A percentile compares a stretch with the other conserved stretches of the same genome.
Evolutionary conservation across 257 asterid species (phyloP).

Genomic region (Echites panduratus): DNA sequence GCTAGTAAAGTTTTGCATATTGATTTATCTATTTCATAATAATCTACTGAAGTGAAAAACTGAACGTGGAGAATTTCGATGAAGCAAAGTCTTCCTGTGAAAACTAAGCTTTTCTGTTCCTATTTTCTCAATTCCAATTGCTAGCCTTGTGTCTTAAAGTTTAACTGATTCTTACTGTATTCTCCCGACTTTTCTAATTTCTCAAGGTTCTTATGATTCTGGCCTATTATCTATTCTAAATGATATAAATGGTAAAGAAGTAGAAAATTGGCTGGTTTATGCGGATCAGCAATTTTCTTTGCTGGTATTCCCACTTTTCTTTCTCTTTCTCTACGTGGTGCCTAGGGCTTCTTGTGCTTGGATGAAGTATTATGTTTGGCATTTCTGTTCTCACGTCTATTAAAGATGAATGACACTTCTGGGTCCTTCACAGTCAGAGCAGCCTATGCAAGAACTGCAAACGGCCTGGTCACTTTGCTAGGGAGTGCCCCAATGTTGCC

Average conservation of each 20-base stretch:
- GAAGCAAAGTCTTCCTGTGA: not conserved
- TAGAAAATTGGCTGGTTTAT: not conserved
- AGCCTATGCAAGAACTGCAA: slow-evolving; percentile 91
- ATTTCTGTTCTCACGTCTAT: slow-evolving; percentile 6
- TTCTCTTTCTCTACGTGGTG: not conserved
- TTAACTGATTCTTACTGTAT: not conserved
- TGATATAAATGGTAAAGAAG: not conserved
- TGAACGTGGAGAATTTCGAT: not conserved
- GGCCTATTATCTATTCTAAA: not conserved
- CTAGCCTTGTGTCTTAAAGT: not conserved
- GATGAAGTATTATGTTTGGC: not conserved
- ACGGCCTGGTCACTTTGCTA: slow-evolving; percentile 94
- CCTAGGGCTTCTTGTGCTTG: not conserved
- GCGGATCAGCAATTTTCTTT: not conserved
- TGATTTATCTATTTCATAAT: not conserved
- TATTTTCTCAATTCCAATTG: not conserved
- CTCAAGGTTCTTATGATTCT: not conserved
- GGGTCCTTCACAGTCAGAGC: slow-evolving; percentile 52
- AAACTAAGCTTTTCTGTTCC: not conserved
- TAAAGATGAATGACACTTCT: slow-evolving; percentile 1
- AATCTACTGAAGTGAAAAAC: not conserved
- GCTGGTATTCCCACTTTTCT: not conserved
- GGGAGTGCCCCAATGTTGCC: slow-evolving; percentile 94
- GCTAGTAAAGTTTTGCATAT: not conserved
- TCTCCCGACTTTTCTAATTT: not conserved